Base-by-base conservation (phyloP, 345 rosid genomes). In the Eucalyptus tenuipes region DNA sequence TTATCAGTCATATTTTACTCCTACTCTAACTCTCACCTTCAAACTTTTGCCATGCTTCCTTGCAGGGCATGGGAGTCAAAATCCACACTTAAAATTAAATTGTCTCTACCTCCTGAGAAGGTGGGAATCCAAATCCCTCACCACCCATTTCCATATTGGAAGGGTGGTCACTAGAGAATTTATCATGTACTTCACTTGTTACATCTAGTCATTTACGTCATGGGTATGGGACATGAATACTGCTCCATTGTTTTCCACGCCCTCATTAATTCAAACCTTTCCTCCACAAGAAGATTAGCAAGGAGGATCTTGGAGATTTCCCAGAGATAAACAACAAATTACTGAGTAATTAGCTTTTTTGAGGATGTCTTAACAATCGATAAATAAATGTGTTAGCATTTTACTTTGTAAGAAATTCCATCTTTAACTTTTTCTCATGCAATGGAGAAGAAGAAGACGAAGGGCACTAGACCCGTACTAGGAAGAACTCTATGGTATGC, bases 61-160 rank as follows among this genome's bases (percentile, higher is more conserved):
- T 13, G 1, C 1, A 49, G 0, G 16, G 0, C 16, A 5, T 13
- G 1, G 0, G 16, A 49, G 16, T 49, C 6, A 1, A 49, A 5
- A 49, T 0, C 2, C 16, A 13, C 0, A 13, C 16, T 49, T 49
- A 1, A 49, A 49, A 49, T 49, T 49, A 49, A 49, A 49, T 49
- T 0, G 2, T 49, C 15, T 5, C 1, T 0, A 4, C 15, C 13
- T n/a, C 4, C 0, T 13, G 6, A 49, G 6, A 49, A 49, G 1
- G 1, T 49, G 6, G 16, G 1, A 1, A 49, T 49, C 4, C 1
- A 0, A 49, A 49, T 13, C 16, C 2, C 16, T 0, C 1, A 49
- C 16, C 6, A 0, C 6, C 16, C 2, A 1, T 2, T 49, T 49
- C 1, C 50, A 49, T 5, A 13, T 49, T 13, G 6, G 6, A 49